Conservation (phyloP, 441 rosid genomes). For the Euphorbia corollata region DNA sequence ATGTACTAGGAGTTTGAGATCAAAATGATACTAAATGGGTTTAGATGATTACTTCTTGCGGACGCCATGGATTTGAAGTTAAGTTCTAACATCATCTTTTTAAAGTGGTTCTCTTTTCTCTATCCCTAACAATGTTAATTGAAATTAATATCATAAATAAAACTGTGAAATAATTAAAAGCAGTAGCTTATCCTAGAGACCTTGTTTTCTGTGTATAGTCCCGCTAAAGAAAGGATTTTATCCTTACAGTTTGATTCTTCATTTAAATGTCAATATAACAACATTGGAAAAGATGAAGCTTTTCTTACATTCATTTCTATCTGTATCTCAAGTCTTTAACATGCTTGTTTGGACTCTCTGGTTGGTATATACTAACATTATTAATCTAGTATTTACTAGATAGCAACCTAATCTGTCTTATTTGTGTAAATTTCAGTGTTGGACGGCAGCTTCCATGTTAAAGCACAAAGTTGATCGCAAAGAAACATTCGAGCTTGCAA, state of each 20-base stretch:
- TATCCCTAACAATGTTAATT: background rate
- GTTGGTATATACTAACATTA: too few relatives aligned
- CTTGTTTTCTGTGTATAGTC: background rate
- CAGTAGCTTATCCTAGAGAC: background rate
- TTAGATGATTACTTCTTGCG: background rate
- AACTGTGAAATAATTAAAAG: background rate
- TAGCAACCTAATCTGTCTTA: constrained; percentile 9
- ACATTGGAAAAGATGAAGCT: too few relatives aligned
- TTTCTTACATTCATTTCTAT: too few relatives aligned
- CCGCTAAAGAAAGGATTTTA: background rate
- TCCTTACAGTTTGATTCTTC: background rate
- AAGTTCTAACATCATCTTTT: background rate
- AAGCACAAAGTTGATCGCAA: constrained; percentile 55
- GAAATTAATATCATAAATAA: background rate
- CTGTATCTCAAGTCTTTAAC: too few relatives aligned
- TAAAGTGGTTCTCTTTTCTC: background rate
- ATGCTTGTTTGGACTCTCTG: too few relatives aligned
- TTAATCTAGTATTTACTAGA: background rate
- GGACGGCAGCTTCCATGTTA: constrained; percentile 70
- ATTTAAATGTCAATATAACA: too few relatives aligned
- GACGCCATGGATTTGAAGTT: background rate
- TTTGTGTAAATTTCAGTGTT: constrained; percentile 46
- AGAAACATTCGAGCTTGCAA: constrained; percentile 64
- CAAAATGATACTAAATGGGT: background rate
- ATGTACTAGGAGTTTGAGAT: background rate